phyloP scores from a whole-genome alignment of 2,329 filamentous ascomycete genomes.

The Nectriaceae sp. region DNA sequence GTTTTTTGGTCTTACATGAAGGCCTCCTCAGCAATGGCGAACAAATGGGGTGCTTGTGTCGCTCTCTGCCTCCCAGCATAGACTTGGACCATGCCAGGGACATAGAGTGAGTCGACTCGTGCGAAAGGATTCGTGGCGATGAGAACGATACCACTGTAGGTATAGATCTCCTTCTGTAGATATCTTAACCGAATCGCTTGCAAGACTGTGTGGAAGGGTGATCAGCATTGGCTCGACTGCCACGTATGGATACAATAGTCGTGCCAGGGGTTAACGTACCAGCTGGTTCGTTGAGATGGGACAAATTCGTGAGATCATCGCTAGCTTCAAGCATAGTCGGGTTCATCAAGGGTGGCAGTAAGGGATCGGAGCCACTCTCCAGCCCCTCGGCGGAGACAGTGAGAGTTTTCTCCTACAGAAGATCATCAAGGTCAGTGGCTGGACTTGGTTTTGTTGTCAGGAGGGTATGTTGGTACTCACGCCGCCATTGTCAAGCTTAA shows the following conservation, averaged over 20 bases:
- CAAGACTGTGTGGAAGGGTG: slow-evolving; percentile 66
- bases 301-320: slow-evolving; percentile 95
- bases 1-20: slow-evolving; percentile 70
- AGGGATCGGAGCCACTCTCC: slow-evolving; percentile 73
- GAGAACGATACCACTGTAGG: slow-evolving; percentile 96
- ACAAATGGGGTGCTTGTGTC: slow-evolving; percentile 95
- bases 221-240: slow-evolving; percentile 20
- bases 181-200: slow-evolving; percentile 98
- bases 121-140: slow-evolving; percentile 99
- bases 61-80: slow-evolving; percentile 97
- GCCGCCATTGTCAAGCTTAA: slow-evolving; percentile 91
- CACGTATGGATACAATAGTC: not conserved
- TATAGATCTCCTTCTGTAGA: slow-evolving; percentile 98
- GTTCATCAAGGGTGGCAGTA: slow-evolving; percentile 94
- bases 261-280: slow-evolving; percentile 55
- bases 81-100: slow-evolving; percentile 99
- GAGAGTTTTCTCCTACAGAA: slow-evolving; percentile 66
- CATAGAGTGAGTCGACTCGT: slow-evolving; percentile 95
- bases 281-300: slow-evolving; percentile 96
- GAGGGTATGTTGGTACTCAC: slow-evolving; percentile 55
- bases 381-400: slow-evolving; percentile 77
- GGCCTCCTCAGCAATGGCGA: slow-evolving; percentile 97
- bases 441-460: too few species aligned
- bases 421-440: slow-evolving; percentile 15
- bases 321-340: slow-evolving; percentile 97